These are phyloP conservation scores for Magnusiomyces fungicola DNA, from an alignment of 1,139 yeast species.

Conservation along the genomic window DNA sequence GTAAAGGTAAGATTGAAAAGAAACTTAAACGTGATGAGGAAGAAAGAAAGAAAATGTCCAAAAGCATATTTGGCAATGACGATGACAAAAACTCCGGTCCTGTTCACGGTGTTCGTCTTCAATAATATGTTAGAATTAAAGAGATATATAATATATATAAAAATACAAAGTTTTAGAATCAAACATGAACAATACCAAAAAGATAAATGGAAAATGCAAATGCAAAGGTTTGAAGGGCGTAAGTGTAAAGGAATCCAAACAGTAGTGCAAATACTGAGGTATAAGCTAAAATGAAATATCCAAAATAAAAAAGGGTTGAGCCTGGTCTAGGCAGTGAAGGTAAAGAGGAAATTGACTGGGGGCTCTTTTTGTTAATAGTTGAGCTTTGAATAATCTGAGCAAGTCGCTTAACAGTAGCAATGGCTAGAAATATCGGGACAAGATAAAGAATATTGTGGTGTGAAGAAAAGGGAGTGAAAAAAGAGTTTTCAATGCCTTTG, in stretches of 20 bases:
- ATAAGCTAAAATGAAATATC: constrained; percentile 8
- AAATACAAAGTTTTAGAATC: neutral
- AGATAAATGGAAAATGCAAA: neutral
- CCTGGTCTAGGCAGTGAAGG: too few relatives aligned
- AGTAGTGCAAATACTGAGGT: constrained; percentile 4
- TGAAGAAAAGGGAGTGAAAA: constrained; percentile 27
- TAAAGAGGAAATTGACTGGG: too few relatives aligned
- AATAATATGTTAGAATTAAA: constrained; percentile 4
- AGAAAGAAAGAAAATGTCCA: constrained; percentile 27
- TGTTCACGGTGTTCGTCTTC: constrained; percentile 15
- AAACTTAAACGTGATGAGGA: constrained; percentile 33
- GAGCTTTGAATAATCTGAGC: too few relatives aligned
- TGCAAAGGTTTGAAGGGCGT: constrained; percentile 1
- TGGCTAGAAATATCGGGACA: constrained; percentile 21
- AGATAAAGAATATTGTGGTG: constrained; percentile 27
- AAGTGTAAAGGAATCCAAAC: constrained; percentile 2
- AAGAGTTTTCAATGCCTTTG: constrained; percentile 28
- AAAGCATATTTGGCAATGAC: constrained; percentile 21
- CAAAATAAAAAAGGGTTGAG: too few relatives aligned
- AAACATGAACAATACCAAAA: neutral
- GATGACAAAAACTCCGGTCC: constrained; percentile 9
- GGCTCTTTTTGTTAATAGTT: too few relatives aligned
- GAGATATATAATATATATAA: too few relatives aligned
- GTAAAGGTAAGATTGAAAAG: constrained; percentile 39
- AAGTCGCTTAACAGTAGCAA: neutral